phyloP scores from a whole-genome alignment of 73 alveolate genomes.

The Paramecium biaurelia region DNA sequence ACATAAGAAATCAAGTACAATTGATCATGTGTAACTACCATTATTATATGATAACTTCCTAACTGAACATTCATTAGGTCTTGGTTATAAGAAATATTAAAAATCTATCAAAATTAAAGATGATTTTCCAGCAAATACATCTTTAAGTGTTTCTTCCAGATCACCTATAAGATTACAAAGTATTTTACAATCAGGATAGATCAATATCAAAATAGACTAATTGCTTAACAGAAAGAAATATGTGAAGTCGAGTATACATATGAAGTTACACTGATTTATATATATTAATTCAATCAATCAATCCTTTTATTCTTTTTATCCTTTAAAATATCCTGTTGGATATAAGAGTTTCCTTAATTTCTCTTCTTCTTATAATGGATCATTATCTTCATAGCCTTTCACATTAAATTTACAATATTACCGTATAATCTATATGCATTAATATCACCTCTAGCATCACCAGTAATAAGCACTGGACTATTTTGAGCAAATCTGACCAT shows the following conservation, averaged over 20 bases:
- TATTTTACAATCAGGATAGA: not conserved
- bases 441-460: slow-evolving; percentile 88
- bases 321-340: slow-evolving; percentile 62
- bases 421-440: slow-evolving; percentile 88
- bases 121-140: not conserved
- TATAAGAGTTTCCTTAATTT: slow-evolving; percentile 48
- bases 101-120: not conserved
- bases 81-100: not conserved
- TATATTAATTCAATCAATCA: not conserved
- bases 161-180: not conserved
- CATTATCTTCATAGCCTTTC: slow-evolving; percentile 62
- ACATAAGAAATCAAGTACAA: not conserved
- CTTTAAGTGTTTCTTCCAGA: not conserved
- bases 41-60: not conserved
- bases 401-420: not conserved
- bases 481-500: slow-evolving; percentile 88
- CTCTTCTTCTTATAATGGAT: slow-evolving; percentile 49
- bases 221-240: not conserved
- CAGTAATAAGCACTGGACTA: slow-evolving; percentile 93
- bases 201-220: not conserved
- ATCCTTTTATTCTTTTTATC: slow-evolving; percentile 48
- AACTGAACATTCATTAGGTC: not conserved
- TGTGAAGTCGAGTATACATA: not conserved
- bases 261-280: not conserved
- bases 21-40: not conserved